Base-by-base conservation (phyloP, 2,329 filamentous ascomycete genomes). In the Aspergillus pseudoglaucus region DNA sequence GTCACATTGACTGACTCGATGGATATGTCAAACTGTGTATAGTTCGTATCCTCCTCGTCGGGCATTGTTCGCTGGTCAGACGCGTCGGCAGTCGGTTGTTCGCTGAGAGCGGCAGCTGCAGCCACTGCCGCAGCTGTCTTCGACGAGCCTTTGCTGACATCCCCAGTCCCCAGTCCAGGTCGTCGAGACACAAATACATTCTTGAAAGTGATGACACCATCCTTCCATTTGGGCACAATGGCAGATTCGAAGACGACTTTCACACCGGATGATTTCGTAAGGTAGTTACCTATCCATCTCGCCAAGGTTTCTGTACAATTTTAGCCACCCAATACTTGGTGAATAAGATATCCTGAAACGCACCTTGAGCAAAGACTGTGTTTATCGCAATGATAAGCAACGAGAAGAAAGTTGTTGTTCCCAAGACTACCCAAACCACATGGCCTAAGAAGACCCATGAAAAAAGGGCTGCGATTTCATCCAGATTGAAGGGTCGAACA, bases 191-290 rank as follows among this genome's bases (percentile, higher is more conserved):
- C 88, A 62, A 95, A 97, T 8, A 98, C 93, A 61, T 96, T 97
- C 59, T 88, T 85, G 71, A 98, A 95, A 0, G 88, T 90, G 54
- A 98, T 98, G 37, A 97, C 91, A 27, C 91, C 91, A 61, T 93
- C 87, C 52, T 83, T 84, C 93, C 93, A 98, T 65, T 87, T 93
- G 9, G 93, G 93, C 17, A 98, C 93, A 60, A 98, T 95, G 18
- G 93, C 93, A 35, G 89, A 96, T 70, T 98, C 93, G 65, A 98
- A 98, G 46, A 98, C 85, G 27, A 98, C 88, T 35, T 90, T 93
- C 42, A 97, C 77, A 5, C 93, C 93, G 7, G 90, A 93, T 15
- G 90, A 95, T 63, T 91, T 84, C 2, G 93, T 98, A 22, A 98
- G 75, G 68, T 97, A 96, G 67, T 96, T 94, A 14, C 93, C 93